Base-by-base conservation (phyloP, 805 yeast species). In the Starmerella sp. region DNA sequence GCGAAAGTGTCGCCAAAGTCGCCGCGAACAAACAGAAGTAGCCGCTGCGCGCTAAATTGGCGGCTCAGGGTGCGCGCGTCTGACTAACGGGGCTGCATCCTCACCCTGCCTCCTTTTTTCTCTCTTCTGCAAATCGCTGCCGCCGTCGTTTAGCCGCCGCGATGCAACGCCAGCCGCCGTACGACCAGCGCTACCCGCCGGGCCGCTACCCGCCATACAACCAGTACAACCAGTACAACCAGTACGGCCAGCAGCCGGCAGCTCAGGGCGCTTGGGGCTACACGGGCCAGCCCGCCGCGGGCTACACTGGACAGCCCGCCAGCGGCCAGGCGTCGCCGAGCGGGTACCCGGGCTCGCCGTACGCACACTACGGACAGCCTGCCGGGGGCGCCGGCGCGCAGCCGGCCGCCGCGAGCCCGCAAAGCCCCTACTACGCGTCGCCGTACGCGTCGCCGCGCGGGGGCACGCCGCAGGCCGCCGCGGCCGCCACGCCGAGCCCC, bases 101-200 rank as follows among this genome's bases (percentile, higher is more conserved):
- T 48, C 43, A 35, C 36, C 51, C 43, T 29, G n/a, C 50, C 41
- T 46, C 41, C 50, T 37, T 28, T 35, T 48, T 48, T 43, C 38
- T 11, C 48, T 48, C 31, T 60, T 59, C 17, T 30, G 46, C 34
- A 34, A 11, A 52, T 51, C 54, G 46, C 45, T 37, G 9, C 38
- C 15, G 22, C 41, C 15, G 44, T 22, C 15, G 14, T 5, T 15
- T 11, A 30, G 35, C 47, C 39, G 39, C 39, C 39, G 32, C 15
- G 17, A 52, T 52, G 58, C 55, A 52, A 48, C 44, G 56, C 30
- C 58, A 48, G 51, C 58, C 52, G 43, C 56, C 58, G 28, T 47
- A 54, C 43, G 49, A 58, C 52, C 57, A 46, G 31, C 54, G 57
- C 38, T 57, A 57, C 52, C 38, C 51, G 34, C 55, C 60, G 17